A percentile compares a stretch with the other conserved stretches of the same genome.
Evolutionary conservation across 2,329 filamentous ascomycete genomes (phyloP).

Genomic region (Pseudogymnoascus sp.): DNA sequence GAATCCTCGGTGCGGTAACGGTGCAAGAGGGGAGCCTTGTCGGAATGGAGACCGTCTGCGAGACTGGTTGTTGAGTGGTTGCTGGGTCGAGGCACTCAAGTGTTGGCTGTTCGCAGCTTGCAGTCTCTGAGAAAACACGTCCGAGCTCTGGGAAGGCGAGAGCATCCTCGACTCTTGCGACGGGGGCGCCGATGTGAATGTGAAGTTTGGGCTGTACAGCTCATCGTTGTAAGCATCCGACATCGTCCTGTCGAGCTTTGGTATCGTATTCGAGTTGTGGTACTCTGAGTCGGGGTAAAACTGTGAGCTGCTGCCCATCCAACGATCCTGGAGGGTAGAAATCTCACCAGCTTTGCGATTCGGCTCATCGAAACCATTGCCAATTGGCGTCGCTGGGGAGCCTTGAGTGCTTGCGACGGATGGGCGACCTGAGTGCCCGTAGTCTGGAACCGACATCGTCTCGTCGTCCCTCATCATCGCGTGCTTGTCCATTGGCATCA

Average conservation of each 20-base stretch:
- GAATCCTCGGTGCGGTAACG: constrained; percentile 31
- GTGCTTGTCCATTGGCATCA: constrained; percentile 23
- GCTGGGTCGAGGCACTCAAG: constrained; percentile 46
- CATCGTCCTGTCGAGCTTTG: constrained; percentile 78
- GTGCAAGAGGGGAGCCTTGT: constrained; percentile 55
- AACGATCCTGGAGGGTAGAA: constrained; percentile 28
- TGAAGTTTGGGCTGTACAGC: constrained; percentile 65
- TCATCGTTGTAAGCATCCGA: constrained; percentile 80
- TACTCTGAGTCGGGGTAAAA: constrained; percentile 34
- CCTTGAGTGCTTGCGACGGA: constrained; percentile 54
- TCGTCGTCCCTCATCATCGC: constrained; percentile 19
- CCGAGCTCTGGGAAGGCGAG: constrained; percentile 40
- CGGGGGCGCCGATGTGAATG: constrained; percentile 47
- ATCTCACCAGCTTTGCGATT: constrained; percentile 48
- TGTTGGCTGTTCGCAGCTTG: constrained; percentile 72
- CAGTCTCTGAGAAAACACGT: constrained; percentile 65
- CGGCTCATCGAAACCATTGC: constrained; percentile 38
- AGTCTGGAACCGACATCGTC: constrained; percentile 25
- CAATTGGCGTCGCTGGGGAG: constrained; percentile 49
- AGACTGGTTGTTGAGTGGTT: constrained; percentile 34
- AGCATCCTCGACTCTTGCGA: constrained; percentile 33
- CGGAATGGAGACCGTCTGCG: constrained; percentile 77
- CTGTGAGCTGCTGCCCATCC: constrained; percentile 62
- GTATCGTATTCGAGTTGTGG: constrained; percentile 49
- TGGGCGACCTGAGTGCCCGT: constrained; percentile 20